phyloP scores from a whole-genome alignment of 2,329 filamentous ascomycete species.

The Phialophora expanda region DNA sequence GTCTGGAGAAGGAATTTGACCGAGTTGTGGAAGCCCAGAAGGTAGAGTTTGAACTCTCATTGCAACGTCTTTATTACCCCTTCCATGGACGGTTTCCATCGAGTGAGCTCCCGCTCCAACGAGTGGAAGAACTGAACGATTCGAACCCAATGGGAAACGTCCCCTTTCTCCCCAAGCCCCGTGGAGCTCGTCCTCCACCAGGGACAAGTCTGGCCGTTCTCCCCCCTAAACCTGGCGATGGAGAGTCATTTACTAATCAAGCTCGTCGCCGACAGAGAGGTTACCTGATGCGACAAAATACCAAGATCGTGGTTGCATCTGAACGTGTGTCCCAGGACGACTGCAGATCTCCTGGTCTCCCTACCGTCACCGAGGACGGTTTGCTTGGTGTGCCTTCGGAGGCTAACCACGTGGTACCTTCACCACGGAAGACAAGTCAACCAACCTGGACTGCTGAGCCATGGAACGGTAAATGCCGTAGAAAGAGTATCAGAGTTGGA shows the following conservation, averaged over 20 bases:
- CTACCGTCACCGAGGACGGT: conserved; percentile 49
- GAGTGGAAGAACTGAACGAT: conserved; percentile 29
- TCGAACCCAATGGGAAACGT: conserved; percentile 31
- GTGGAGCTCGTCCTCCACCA: conserved; percentile 25
- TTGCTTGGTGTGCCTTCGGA: conserved; percentile 37
- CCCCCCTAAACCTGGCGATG: conserved; percentile 25
- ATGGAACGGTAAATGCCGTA: conserved; percentile 83
- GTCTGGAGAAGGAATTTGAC: conserved; percentile 90
- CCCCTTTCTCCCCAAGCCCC: conserved; percentile 34
- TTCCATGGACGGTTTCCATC: conserved; percentile 40
- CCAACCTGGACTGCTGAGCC: conserved; percentile 97
- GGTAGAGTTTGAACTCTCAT: conserved; percentile 68
- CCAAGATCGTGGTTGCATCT: conserved; percentile 93
- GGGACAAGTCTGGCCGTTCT: conserved; percentile 9
- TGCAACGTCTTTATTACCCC: conserved; percentile 46
- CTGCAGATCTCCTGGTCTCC: conserved; percentile 38
- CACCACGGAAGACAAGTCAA: conserved; percentile 78
- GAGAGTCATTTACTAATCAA: conserved; percentile 65
- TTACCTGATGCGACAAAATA: conserved; percentile 98
- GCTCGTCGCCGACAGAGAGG: conserved; percentile 78
- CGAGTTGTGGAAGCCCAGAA: conserved; percentile 96
- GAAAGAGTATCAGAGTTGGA: conserved; percentile 65
- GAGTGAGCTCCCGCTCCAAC: conserved; percentile 28
- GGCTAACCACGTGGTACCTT: conserved; percentile 47
- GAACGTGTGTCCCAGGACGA: conserved; percentile 69